Conservation (phyloP, 2,329 filamentous ascomycete genomes). For the Botryotinia globosa region DNA sequence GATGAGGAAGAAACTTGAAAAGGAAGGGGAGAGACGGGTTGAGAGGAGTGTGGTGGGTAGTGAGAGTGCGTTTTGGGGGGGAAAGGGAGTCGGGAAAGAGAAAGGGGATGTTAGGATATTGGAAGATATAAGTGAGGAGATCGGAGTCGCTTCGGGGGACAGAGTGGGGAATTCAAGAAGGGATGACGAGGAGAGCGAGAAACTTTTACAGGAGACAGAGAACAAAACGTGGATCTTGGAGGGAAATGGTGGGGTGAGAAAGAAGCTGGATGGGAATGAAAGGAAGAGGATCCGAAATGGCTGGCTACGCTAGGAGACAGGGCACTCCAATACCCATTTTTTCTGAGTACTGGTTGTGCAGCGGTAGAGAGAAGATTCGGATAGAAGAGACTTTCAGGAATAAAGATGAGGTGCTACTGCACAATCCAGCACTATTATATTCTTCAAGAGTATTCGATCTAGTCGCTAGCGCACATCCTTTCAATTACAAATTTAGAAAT, state of each 20-base stretch:
- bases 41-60: too few relatives aligned
- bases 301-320: too few relatives aligned
- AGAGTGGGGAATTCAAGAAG: not conserved
- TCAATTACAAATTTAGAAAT: not conserved
- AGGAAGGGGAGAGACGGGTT: not conserved
- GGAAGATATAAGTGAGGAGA: not conserved
- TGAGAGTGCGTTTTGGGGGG: too few relatives aligned
- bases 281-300: not conserved
- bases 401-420: too few relatives aligned
- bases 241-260: not conserved
- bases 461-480: not conserved
- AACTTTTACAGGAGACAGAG: not conserved
- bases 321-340: fast-evolving
- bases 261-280: not conserved
- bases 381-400: not conserved
- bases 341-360: not conserved
- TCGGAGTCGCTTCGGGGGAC: not conserved
- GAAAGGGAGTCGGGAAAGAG: not conserved
- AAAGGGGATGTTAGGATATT: not conserved
- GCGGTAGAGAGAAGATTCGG: too few relatives aligned
- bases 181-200: not conserved
- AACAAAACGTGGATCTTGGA: not conserved
- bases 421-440: not conserved
- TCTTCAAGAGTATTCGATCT: not conserved
- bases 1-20: not conserved